Evolutionary conservation across 768 basidiomycete species (phyloP).

Genomic region (Pisolithus marmoratus): DNA sequence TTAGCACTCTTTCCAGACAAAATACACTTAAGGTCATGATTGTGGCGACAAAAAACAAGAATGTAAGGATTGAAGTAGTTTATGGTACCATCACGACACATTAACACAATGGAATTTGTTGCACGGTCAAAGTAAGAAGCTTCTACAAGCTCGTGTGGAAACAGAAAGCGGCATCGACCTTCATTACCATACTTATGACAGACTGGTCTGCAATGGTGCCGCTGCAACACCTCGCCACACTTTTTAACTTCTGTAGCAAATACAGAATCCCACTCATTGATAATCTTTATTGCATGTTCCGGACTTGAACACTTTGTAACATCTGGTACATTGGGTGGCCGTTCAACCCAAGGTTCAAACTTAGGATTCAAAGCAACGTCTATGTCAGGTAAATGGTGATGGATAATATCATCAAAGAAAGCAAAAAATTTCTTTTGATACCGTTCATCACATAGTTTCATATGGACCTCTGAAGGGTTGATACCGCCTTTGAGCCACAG

Average conservation of each 20-base stretch:
- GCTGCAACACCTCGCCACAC: constrained; percentile 18
- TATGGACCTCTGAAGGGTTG: constrained; percentile 30
- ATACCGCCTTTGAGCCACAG: constrained; percentile 24
- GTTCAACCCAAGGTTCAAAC: too few relatives aligned
- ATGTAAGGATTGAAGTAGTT: constrained; percentile 32
- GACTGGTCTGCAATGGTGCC: constrained; percentile 13
- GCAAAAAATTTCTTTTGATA: constrained; percentile 14
- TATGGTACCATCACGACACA: constrained; percentile 20
- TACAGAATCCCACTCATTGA: too few relatives aligned
- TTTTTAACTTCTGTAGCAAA: constrained; percentile 8
- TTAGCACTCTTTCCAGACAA: constrained; percentile 29
- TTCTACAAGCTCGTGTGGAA: constrained; percentile 28
- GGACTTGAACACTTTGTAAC: too few relatives aligned
- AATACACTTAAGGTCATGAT: constrained; percentile 32
- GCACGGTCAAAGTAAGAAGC: constrained; percentile 24
- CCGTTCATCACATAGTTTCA: neutral
- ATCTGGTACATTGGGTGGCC: too few relatives aligned
- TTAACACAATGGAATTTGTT: constrained; percentile 23
- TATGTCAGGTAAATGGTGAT: constrained; percentile 16
- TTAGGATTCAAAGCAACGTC: too few relatives aligned
- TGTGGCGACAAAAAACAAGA: constrained; percentile 29
- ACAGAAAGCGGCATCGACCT: constrained; percentile 24
- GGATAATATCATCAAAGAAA: constrained; percentile 30
- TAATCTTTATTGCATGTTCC: too few relatives aligned
- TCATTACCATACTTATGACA: constrained; percentile 30